Base-by-base conservation (phyloP, 1,139 yeast genomes). In the Diutina scorzettiae region DNA sequence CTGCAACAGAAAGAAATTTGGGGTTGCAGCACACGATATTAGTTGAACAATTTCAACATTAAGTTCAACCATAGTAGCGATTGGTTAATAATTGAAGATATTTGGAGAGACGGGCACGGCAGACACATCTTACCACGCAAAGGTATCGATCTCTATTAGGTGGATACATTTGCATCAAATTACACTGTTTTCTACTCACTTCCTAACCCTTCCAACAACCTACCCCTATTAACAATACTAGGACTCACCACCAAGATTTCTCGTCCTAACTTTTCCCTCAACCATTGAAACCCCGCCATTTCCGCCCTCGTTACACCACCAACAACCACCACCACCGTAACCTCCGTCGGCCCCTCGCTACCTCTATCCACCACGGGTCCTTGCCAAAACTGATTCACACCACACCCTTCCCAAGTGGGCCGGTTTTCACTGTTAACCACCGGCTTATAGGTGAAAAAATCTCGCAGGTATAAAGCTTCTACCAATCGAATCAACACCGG, bases 401-500 rank as follows among this genome's bases (percentile, higher is more conserved):
- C 39, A 40, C 67, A 51, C 41, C 58, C 64, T 44, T 64, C 69
- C 75, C 76, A 70, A 49, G 64, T 69, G 29, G 71, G 71, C 45
- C 71, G 53, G 45, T 56, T 58, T 42, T 58, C 60, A 40, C 63
- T 47, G 48, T 65, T 68, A 47, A 62, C 63, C 23, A 66, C 55
- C 4, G 73, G 69, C 53, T 66, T 63, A 48, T 69, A 67, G 47
- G 58, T 56, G 37, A 68, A 51, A 46, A 71, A 74, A 42, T 66
- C 70, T 32, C 81, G 55, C 28, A 58, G 55, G 47, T 71, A 76
- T 27, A 76, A 63, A 11, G 78, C 57, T 51, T 76, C 75, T n/a
- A 75, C 63, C 16, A 76, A 45, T 43, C 81, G 56, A 4, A 65
- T 57, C 2, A 63, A 53, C 16, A 75, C 51, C 1, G 81, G 81